Conservation (phyloP, 1,284 basidiomycete species). For the Apiotrichum domesticum region DNA sequence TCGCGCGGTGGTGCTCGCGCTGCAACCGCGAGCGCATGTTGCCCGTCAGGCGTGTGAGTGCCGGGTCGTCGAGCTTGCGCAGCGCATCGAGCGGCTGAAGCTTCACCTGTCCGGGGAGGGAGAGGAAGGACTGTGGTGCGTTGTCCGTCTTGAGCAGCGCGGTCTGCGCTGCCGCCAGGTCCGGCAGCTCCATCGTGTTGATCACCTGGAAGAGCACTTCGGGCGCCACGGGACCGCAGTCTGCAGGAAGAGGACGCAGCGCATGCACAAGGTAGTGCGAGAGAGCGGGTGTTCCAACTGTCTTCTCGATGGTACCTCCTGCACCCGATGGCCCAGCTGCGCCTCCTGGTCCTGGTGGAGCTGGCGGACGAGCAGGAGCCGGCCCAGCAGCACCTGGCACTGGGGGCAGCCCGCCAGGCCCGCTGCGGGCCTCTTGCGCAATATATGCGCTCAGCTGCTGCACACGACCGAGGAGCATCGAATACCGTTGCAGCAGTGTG, state of each 20-base stretch:
- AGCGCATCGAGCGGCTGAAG: conserved; percentile 11
- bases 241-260: conserved; percentile 28
- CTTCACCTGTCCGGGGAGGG: not conserved
- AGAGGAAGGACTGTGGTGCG: not conserved
- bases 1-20: conserved; percentile 18
- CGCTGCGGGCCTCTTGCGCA: conserved; percentile 11
- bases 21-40: conserved; percentile 18
- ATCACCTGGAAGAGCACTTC: conserved; percentile 36
- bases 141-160: conserved; percentile 3
- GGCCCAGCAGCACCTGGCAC: not conserved
- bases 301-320: not conserved
- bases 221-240: conserved; percentile 21
- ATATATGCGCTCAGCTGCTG: conserved; percentile 28
- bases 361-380: not conserved
- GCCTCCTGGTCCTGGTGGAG: not conserved
- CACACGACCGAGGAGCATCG: conserved; percentile 34
- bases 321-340: no score
- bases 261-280: conserved; percentile 34
- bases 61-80: conserved; percentile 18
- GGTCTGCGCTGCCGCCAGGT: conserved; percentile 6
- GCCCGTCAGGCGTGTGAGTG: conserved; percentile 10
- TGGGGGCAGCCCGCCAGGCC: conserved; percentile 16
- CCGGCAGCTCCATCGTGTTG: conserved; percentile 25
- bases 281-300: conserved; percentile 6
- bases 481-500: conserved; percentile 35